Evolutionary conservation across 2,329 filamentous ascomycete species (phyloP).

Genomic region (Penicillium paneum): DNA sequence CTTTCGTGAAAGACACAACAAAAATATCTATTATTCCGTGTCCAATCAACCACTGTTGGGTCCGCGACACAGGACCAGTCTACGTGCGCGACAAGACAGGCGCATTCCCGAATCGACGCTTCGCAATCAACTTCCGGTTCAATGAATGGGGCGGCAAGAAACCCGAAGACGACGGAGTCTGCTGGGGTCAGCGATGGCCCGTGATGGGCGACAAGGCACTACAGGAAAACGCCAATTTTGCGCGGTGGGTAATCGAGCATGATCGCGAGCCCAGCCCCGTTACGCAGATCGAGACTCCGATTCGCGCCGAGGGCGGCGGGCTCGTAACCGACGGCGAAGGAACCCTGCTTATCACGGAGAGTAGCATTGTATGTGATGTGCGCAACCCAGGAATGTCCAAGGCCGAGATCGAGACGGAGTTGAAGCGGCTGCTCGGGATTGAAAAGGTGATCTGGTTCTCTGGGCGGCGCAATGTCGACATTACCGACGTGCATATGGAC

Average conservation of each 20-base stretch:
- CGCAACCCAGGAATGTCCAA: constrained; percentile 26
- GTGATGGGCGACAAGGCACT: constrained; percentile 11
- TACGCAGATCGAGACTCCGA: constrained; percentile 13
- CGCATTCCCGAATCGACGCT: constrained; percentile 10
- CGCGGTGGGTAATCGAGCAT: constrained; percentile 15
- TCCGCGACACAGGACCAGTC: constrained; percentile 23
- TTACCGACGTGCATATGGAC: constrained; percentile 31
- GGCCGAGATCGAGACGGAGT: constrained; percentile 22
- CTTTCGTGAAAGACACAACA: constrained; percentile 3
- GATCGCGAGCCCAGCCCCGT: constrained; percentile 13
- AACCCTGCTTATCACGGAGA: constrained; percentile 30
- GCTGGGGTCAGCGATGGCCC: constrained; percentile 14
- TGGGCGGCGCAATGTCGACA: constrained; percentile 24
- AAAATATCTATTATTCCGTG: constrained; percentile 14
- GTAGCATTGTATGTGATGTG: constrained; percentile 27
- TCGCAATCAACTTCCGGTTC: constrained; percentile 21
- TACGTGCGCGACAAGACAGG: constrained; percentile 19
- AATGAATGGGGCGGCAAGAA: constrained; percentile 27
- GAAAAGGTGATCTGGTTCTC: constrained; percentile 31
- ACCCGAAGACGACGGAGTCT: constrained; percentile 13
- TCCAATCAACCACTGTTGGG: constrained; percentile 23
- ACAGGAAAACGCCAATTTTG: constrained; percentile 17
- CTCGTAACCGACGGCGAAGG: constrained; percentile 32
- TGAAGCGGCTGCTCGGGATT: constrained; percentile 24
- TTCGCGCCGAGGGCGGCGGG: constrained; percentile 27